Evolutionary conservation across 768 basidiomycete species (phyloP).

Genomic region (Chalciporus sphaerocephalus): DNA sequence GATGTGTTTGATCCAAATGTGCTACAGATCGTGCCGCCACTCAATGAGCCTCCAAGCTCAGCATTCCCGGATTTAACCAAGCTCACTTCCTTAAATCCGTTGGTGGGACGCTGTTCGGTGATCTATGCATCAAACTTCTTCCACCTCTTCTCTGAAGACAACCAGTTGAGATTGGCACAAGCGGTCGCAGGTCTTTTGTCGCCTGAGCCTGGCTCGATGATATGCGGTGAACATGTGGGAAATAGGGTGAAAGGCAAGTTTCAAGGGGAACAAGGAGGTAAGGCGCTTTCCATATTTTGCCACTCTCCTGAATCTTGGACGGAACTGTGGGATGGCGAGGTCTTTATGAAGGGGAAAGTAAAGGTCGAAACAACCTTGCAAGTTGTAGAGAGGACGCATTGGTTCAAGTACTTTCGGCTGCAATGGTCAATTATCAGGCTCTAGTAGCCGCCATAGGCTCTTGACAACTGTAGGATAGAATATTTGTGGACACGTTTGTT

Average conservation of each 20-base stretch:
- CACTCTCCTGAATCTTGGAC: slow-evolving; percentile 36
- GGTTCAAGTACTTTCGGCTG: slow-evolving; percentile 2
- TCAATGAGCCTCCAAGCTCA: slow-evolving; percentile 23
- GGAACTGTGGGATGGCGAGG: slow-evolving; percentile 36
- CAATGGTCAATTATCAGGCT: slow-evolving; percentile 26
- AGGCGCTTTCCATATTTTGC: slow-evolving; percentile 17
- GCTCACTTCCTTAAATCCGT: slow-evolving; percentile 42
- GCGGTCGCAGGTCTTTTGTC: slow-evolving; percentile 28
- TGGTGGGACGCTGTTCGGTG: slow-evolving; percentile 46
- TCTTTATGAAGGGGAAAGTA: slow-evolving; percentile 26
- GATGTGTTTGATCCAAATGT: slow-evolving; percentile 47
- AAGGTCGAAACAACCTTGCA: slow-evolving; percentile 2
- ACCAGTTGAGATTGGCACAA: slow-evolving; percentile 27
- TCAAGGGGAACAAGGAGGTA: not conserved
- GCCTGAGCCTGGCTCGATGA: slow-evolving; percentile 27
- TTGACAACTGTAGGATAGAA: no score
- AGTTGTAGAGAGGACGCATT: not conserved
- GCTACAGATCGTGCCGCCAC: slow-evolving; percentile 34
- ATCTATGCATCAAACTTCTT: slow-evolving; percentile 51
- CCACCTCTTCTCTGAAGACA: slow-evolving; percentile 30
- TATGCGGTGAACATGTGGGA: slow-evolving; percentile 29
- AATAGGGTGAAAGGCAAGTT: slow-evolving; percentile 1
- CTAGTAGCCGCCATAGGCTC: not conserved
- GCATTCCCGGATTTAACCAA: slow-evolving; percentile 27
- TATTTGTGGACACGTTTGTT: no score